A percentile compares a stretch with the other conserved stretches of the same genome.
Conservation (phyloP, 116 monocot genomes). For the Papilionanthe hybrid region DNA sequence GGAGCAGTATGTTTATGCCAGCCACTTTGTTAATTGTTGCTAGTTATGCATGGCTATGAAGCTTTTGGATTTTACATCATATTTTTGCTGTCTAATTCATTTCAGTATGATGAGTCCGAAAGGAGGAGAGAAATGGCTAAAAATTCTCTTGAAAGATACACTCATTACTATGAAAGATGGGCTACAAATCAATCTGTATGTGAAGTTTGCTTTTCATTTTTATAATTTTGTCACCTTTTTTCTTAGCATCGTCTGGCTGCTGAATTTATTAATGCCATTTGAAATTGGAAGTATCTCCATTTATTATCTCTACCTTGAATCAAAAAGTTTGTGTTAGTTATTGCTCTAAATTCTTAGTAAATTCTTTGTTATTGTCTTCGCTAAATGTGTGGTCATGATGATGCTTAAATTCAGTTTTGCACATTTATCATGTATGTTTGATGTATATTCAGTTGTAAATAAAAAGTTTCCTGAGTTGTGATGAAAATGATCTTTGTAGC, state of each 20-base stretch:
- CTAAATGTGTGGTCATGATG: too few relatives aligned
- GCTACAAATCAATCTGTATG: slow-evolving; percentile 93
- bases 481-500: too few relatives aligned
- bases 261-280: background rate
- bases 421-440: too few relatives aligned
- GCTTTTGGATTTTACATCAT: background rate
- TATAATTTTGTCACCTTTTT: background rate
- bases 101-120: slow-evolving; percentile 93
- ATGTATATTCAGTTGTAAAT: too few relatives aligned
- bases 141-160: slow-evolving; percentile 94
- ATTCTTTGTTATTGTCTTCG: too few relatives aligned
- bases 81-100: slow-evolving; percentile 6
- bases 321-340: too few relatives aligned
- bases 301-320: slow-evolving; percentile 3
- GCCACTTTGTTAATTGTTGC: background rate
- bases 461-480: too few relatives aligned
- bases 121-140: slow-evolving; percentile 98
- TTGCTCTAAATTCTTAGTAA: too few relatives aligned
- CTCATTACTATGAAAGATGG: slow-evolving; percentile 99
- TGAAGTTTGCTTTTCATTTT: background rate
- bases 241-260: background rate
- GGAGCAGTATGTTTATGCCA: slow-evolving; percentile 31
- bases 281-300: background rate
- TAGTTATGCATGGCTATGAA: background rate
- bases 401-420: too few relatives aligned